These are phyloP conservation scores for Apium graveolens DNA, from an alignment of 129 eudicot species.

Conservation along the genomic window DNA sequence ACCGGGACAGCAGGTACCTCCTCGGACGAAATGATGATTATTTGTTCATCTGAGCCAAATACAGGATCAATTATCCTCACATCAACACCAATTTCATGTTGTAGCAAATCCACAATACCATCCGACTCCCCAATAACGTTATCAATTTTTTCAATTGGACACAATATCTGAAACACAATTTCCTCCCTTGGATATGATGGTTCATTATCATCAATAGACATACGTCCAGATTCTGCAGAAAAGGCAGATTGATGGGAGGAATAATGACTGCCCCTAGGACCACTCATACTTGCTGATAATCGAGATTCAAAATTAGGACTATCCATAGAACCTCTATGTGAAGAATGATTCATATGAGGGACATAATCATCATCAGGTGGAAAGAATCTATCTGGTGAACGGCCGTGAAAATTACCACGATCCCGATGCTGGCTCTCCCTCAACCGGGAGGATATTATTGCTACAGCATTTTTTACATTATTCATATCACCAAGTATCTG, in stretches of 20 bases:
- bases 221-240: slow-evolving; percentile 43
- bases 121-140: slow-evolving; percentile 74
- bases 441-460: slow-evolving; percentile 76
- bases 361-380: slow-evolving; percentile 70
- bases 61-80: slow-evolving; percentile 66
- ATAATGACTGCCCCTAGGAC: slow-evolving; percentile 49
- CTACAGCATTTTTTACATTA: slow-evolving; percentile 79
- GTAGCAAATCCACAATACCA: slow-evolving; percentile 89
- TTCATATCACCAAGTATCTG: slow-evolving; percentile 89
- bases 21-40: slow-evolving; percentile 66
- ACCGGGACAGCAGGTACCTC: slow-evolving; percentile 53
- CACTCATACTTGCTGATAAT: slow-evolving; percentile 33
- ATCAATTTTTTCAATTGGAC: slow-evolving; percentile 74
- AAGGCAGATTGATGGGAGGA: slow-evolving; percentile 51
- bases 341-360: slow-evolving; percentile 44
- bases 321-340: slow-evolving; percentile 50
- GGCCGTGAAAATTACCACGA: slow-evolving; percentile 60
- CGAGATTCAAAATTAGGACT: slow-evolving; percentile 57
- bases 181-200: slow-evolving; percentile 54
- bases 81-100: slow-evolving; percentile 89
- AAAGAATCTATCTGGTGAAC: slow-evolving; percentile 73
- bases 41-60: slow-evolving; percentile 73
- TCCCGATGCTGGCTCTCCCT: slow-evolving; percentile 98
- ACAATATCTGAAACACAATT: slow-evolving; percentile 82
- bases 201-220: slow-evolving; percentile 42